Conservation (phyloP, 768 basidiomycete species). For the Hebeloma cylindrosporum region DNA sequence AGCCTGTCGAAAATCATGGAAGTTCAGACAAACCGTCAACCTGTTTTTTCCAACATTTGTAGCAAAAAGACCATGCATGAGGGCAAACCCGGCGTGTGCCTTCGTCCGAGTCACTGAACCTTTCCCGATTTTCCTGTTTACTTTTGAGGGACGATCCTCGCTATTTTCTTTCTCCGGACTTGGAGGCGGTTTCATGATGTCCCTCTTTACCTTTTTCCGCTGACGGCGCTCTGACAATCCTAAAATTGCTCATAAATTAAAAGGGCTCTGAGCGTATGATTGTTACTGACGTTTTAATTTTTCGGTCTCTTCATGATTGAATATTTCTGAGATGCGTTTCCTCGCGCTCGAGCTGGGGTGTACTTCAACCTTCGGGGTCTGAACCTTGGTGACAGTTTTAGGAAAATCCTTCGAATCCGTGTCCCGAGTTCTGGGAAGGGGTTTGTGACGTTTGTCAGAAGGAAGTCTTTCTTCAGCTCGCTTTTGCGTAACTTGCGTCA, state of each 20-base stretch:
- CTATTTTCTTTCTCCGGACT: slow-evolving; percentile 19
- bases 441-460: no score
- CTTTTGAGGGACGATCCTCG: slow-evolving; percentile 7
- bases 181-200: slow-evolving; percentile 46
- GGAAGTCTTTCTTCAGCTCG: no score
- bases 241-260: slow-evolving; percentile 23
- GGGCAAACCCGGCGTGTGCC: slow-evolving; percentile 50
- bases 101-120: no score
- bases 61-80: slow-evolving; percentile 69
- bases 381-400: no score
- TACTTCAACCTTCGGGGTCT: no score
- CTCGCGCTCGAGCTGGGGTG: no score
- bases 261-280: neutral
- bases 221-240: slow-evolving; percentile 68
- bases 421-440: no score
- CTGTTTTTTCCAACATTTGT: slow-evolving; percentile 62
- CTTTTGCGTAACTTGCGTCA: no score
- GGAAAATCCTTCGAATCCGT: no score
- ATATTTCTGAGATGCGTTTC: no score
- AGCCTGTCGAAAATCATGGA: neutral
- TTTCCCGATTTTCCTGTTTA: slow-evolving; percentile 8
- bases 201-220: slow-evolving; percentile 57
- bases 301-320: no score
- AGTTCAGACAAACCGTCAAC: slow-evolving; percentile 48
- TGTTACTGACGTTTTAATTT: slow-evolving; percentile 24